Conservation (phyloP, 345 rosid genomes). For the Salix viminalis region DNA sequence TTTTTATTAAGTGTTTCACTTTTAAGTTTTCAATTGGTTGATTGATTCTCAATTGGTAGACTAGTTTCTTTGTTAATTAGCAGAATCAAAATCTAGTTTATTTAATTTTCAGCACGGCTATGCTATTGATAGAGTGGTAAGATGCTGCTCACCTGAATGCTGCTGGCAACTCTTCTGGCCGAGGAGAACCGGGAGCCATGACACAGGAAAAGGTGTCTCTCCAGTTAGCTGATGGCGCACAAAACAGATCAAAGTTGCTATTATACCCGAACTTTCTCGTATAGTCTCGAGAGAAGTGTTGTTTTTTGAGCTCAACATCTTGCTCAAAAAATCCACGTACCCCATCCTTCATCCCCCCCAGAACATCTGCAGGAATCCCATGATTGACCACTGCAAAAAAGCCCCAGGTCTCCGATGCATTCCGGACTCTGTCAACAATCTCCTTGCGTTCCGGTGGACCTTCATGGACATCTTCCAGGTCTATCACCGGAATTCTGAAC, state of each 20-base stretch:
- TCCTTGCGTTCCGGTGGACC: constrained; percentile 1
- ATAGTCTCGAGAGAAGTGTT: constrained; percentile 27
- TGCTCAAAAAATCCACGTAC: constrained; percentile 35
- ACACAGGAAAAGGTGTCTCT: constrained; percentile 30
- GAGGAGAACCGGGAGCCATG: constrained; percentile 33
- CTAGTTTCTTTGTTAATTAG: no score
- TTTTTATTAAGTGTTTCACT: no score
- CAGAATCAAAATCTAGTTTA: no score
- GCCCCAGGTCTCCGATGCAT: constrained; percentile 44
- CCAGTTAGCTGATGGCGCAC: constrained; percentile 33
- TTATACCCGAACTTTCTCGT: constrained; percentile 24
- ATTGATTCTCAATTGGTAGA: no score
- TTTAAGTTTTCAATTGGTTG: no score
- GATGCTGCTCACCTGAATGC: constrained; percentile 31
- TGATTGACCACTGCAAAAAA: constrained; percentile 44
- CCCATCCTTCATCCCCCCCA: constrained; percentile 32
- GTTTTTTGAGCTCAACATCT: constrained; percentile 29
- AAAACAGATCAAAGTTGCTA: constrained; percentile 33
- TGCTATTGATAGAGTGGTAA: neutral
- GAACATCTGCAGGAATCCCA: constrained; percentile 22
- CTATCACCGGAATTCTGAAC: constrained; percentile 30
- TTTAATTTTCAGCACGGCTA: no score
- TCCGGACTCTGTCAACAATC: constrained; percentile 17
- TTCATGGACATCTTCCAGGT: constrained; percentile 17
- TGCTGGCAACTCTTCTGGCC: constrained; percentile 34